Conservation (phyloP, 495 filamentous ascomycete species). For the Penicillium cosmopolitanum region DNA sequence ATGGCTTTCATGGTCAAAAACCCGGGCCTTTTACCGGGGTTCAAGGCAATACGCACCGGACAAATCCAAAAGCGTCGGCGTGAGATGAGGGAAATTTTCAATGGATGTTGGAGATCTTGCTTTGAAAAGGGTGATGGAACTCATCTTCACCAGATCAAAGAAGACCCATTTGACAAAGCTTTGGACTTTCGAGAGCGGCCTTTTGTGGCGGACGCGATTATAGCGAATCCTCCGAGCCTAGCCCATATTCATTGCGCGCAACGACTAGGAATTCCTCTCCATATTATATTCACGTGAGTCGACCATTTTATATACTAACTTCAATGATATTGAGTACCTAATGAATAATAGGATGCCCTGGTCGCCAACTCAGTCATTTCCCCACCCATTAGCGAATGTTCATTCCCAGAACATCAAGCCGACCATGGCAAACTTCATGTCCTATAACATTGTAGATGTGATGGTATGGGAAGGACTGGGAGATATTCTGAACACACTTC, state of each 20-base stretch:
- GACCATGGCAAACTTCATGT: conserved; percentile 70
- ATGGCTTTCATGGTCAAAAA: conserved; percentile 67
- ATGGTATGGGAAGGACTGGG: conserved; percentile 84
- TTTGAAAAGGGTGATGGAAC: conserved; percentile 66
- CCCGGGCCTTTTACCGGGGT: conserved; percentile 53
- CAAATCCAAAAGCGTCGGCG: conserved; percentile 47
- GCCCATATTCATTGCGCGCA: conserved; percentile 84
- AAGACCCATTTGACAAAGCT: conserved; percentile 37
- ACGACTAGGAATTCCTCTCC: conserved; percentile 75
- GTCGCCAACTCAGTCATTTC: conserved; percentile 56
- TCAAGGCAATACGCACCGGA: conserved; percentile 47
- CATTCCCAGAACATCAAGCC: conserved; percentile 54
- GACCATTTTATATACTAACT: neutral
- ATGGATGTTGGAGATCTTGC: conserved; percentile 80
- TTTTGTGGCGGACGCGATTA: conserved; percentile 82
- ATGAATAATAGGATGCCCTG: conserved; percentile 59
- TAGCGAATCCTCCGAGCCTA: conserved; percentile 83
- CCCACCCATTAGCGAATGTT: conserved; percentile 61
- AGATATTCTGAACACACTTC: conserved; percentile 74
- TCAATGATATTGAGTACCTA: neutral
- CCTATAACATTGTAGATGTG: conserved; percentile 77
- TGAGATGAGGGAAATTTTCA: conserved; percentile 69
- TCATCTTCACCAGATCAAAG: conserved; percentile 45
- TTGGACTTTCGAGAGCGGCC: conserved; percentile 50
- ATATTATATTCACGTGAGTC: conserved; percentile 79